phyloP scores from a whole-genome alignment of 1,284 basidiomycete species.

The Leccinum fallax region DNA sequence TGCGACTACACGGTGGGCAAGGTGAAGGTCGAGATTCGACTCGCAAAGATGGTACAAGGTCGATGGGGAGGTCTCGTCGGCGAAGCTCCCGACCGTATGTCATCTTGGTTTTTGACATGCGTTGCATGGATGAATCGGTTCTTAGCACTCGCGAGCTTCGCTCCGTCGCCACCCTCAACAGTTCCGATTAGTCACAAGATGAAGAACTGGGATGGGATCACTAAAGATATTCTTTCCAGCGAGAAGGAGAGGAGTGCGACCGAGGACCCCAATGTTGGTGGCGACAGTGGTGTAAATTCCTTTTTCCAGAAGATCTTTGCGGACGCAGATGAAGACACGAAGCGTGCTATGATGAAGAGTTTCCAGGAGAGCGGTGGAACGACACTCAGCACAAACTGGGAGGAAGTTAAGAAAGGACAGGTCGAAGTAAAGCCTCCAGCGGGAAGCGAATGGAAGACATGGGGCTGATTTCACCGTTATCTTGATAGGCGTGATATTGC shows the following conservation, averaged over 20 bases:
- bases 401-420: constrained; percentile 70
- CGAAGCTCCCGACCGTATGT: constrained; percentile 72
- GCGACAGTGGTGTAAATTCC: constrained; percentile 73
- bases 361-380: constrained; percentile 92
- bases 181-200: constrained; percentile 42
- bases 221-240: constrained; percentile 58
- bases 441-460: constrained; percentile 82
- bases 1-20: constrained; percentile 73
- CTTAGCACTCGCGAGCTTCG: constrained; percentile 33
- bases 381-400: constrained; percentile 92
- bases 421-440: constrained; percentile 80
- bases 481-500: not conserved
- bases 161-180: constrained; percentile 38
- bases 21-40: constrained; percentile 80
- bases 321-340: constrained; percentile 87
- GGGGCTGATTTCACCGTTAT: constrained; percentile 45
- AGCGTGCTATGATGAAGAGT: constrained; percentile 94
- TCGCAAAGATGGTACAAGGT: constrained; percentile 63
- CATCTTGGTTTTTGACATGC: not conserved
- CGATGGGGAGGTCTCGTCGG: constrained; percentile 80
- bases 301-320: constrained; percentile 87
- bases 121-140: not conserved
- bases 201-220: constrained; percentile 87
- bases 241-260: constrained; percentile 65
- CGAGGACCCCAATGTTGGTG: constrained; percentile 83